Base-by-base conservation (phyloP, 2,329 filamentous ascomycete genomes). In the Penicillium verrucosum region DNA sequence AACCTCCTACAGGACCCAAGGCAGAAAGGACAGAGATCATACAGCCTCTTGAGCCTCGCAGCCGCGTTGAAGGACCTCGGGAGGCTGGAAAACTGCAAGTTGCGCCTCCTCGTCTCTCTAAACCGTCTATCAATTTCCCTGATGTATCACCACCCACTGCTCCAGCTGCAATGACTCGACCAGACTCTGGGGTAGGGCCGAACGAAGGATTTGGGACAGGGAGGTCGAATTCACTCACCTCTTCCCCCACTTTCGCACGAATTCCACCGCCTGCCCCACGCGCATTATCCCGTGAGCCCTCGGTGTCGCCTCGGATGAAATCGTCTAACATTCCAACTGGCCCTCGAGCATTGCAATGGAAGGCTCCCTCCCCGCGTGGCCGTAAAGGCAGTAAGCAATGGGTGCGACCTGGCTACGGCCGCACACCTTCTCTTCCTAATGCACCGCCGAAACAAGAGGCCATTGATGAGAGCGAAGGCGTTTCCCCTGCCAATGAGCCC, bases 1-100 rank as follows among this genome's bases (percentile, higher is more conserved):
- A 75, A 30, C 74, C 76, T 12, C 77, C 77, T 11, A 78, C 76
- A 9, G 75, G 73, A 11, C 77, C 77, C 9, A 78, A 77, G 58
- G 76, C 76, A 10, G 73, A 74, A n/a, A 69, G 77, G 23, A 61
- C 53, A 18, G 66, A 71, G 11, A 40, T 61, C 11, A 63, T 66
- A 37, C 62, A 63, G 23, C 49, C 61, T 4, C 48, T 64, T 16
- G 69, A 74, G 12, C 53, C 62, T 47, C 67, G 66, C 14, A 30
- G 59, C 23, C 65, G 68, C 38, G 67, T 63, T n/a, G 64, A 69
- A 18, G 59, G 59, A n/a, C 18, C 40, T 2, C 51, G 54, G 11
- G 72, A 74, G 21, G 38, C 23, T 16, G 56, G 58, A 25, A 52
- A 56, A 21, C 69, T 67, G 52, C 63, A 63, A 27, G 70, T 73